Base-by-base conservation (phyloP, 139 green algal genomes). In the Coelastrella sp. region DNA sequence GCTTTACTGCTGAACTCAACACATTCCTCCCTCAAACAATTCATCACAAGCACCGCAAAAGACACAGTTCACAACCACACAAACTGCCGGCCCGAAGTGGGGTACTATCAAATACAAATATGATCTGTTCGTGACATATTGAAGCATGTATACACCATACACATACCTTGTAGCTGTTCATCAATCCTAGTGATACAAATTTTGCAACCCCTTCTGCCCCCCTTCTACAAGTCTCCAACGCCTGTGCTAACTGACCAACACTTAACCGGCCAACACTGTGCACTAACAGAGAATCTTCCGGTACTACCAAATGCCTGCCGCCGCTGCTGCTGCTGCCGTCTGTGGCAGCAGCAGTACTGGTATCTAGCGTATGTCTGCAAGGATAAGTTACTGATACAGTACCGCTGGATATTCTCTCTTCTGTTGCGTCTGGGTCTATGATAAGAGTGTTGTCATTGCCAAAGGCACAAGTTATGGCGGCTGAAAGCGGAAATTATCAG, bases 391-490 rank as follows among this genome's bases (percentile, higher is more conserved):
- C 84, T 41, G 74, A 81, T 17, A 91, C 63, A 2, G 69, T 32
- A 2, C 66, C 50, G 34, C 17, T 40, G 27, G 34, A 11, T 30
- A 81, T 0, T 72, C 86, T 50, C 69, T 93, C 90, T 57, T 90
- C 88, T 15, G 60, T 60, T 21, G 63, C 45, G 32, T 89, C 81
- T 21, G 90, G 88, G 43, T 93, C 88, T 19, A 93, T 45, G 0
- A 91, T 37, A 23, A 91, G 50, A 25, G 48, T 60, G 43, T 63
- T 43, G 1, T 88, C 48, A 5, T 4, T 7, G 5, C 50, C 57
- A 27, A 90, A 57, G 8, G 74, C 80, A 77, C 80, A 90, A 30
- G 23, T 60, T 5, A 90, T 84, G 25, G 73, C 59, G 0, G 86
- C 90, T 92, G 88, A 75, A 3, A 48, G 11, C 13, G 73, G 68